Evolutionary conservation across 805 yeast species (phyloP).

Genomic region (Saturnispora gosingensis): DNA sequence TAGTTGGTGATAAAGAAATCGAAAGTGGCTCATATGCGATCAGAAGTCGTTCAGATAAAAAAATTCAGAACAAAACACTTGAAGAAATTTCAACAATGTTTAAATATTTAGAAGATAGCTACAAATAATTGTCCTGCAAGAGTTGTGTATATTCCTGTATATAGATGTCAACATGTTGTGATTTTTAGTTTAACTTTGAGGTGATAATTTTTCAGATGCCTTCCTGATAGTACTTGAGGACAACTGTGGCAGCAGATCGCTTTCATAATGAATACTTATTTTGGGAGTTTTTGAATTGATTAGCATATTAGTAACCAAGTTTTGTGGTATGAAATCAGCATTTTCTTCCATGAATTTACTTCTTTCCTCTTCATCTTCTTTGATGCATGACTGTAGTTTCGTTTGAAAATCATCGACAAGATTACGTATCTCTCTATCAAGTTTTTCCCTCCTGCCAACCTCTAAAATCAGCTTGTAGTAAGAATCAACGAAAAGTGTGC

Average conservation of each 20-base stretch:
- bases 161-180: constrained; percentile 2
- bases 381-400: constrained; percentile 30
- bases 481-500: constrained; percentile 39
- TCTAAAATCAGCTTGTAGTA: constrained; percentile 46
- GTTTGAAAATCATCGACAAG: constrained; percentile 34
- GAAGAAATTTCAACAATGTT: constrained; percentile 49
- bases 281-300: constrained; percentile 19
- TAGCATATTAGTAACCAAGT: constrained; percentile 20
- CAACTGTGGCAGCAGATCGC: constrained; percentile 19
- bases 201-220: constrained; percentile 12
- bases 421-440: constrained; percentile 32
- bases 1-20: constrained; percentile 82
- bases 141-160: neutral
- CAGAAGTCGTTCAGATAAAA: constrained; percentile 46
- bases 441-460: constrained; percentile 37
- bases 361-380: constrained; percentile 37
- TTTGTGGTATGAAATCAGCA: constrained; percentile 48
- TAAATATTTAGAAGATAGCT: constrained; percentile 41
- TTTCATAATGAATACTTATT: constrained; percentile 16
- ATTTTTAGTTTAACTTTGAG: neutral
- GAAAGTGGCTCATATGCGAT: constrained; percentile 51
- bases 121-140: constrained; percentile 24
- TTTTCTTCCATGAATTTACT: constrained; percentile 35
- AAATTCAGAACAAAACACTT: constrained; percentile 33
- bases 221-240: constrained; percentile 13